Base-by-base conservation (phyloP, 73 alveolate species). In the Paramecium tetraurelia region DNA sequence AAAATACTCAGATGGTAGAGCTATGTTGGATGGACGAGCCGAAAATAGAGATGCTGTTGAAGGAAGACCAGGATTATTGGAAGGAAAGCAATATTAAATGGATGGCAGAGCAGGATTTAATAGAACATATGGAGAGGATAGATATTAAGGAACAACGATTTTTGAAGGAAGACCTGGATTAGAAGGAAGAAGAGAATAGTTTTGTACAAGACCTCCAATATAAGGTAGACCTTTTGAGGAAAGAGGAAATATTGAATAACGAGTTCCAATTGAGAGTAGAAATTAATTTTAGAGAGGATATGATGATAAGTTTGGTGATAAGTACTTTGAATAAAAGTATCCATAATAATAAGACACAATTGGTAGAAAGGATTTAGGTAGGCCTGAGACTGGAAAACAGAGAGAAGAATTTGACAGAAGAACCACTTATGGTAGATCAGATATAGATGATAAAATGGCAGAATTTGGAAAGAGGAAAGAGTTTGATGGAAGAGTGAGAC, bases 121-220 rank as follows among this genome's bases (percentile, higher is more conserved):
- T 9, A 53, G 69, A 18, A 53, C 69, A 53, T 53, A 16, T 53
- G 69, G 69, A n/a, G 69, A 53, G 14, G 69, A 35, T n/a, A 18
- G 69, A 75, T 75, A 29, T 33, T 29, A 35, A 75, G 87, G 59
- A 38, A 2, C 33, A 12, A 22, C 40, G 4, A 75, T 38, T 18
- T 10, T 75, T n/a, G 38, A 38, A 63, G 84, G 84, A 27, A 63
- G 84, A 63, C 48, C 44, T 22, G 84, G 84, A 63, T 63, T 63
- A 22, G 84, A 63, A 22, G 84, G 84, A 8, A 10, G 84, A 27
- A 27, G 50, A 12, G 84, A 75, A 22, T 20, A 33, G 6, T 63
- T 27, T 63, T 40, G 46, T 22, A 5, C 31, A 7, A 63, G 48
- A 27, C 84, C 84, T 63, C 50, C 50, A 63, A 12, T 63, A 22